A percentile compares a stretch with the other conserved stretches of the same genome.
These are phyloP conservation scores for Schizonepeta tenuifolia DNA, from an alignment of 257 asterid genomes.

Conservation along the genomic window DNA sequence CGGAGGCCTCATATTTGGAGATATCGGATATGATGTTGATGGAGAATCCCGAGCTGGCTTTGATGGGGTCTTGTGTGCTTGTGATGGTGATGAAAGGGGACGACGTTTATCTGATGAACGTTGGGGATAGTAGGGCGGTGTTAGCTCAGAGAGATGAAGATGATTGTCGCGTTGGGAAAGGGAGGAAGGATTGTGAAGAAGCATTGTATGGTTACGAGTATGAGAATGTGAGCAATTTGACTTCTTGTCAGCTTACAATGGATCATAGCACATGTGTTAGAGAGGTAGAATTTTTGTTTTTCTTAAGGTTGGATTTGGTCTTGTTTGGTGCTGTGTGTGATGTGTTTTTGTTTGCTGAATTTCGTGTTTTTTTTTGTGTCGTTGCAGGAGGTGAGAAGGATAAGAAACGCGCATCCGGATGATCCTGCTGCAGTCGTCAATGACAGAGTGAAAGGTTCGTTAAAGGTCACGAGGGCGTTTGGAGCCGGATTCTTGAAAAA, in stretches of 20 bases:
- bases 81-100: constrained; percentile 94
- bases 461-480: constrained; percentile 94
- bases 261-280: constrained; percentile 83
- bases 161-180: constrained; percentile 42
- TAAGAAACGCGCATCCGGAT: constrained; percentile 69
- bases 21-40: constrained; percentile 74
- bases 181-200: constrained; percentile 51
- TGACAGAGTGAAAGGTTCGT: constrained; percentile 85
- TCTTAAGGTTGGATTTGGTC: neutral
- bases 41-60: constrained; percentile 93
- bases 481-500: constrained; percentile 96
- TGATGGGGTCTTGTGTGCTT: constrained; percentile 97
- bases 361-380: constrained; percentile 4
- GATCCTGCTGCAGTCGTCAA: constrained; percentile 73
- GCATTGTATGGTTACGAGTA: constrained; percentile 63
- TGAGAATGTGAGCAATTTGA: constrained; percentile 52
- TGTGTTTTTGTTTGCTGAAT: constrained; percentile 19
- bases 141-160: constrained; percentile 59
- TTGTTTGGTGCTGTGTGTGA: constrained; percentile 27
- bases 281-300: constrained; percentile 54
- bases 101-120: constrained; percentile 88
- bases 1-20: constrained; percentile 80
- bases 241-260: constrained; percentile 74
- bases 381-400: constrained; percentile 77
- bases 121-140: constrained; percentile 92